Evolutionary conservation across 2,329 filamentous ascomycete species (phyloP).

Genomic region (Hypoxylon sp.): DNA sequence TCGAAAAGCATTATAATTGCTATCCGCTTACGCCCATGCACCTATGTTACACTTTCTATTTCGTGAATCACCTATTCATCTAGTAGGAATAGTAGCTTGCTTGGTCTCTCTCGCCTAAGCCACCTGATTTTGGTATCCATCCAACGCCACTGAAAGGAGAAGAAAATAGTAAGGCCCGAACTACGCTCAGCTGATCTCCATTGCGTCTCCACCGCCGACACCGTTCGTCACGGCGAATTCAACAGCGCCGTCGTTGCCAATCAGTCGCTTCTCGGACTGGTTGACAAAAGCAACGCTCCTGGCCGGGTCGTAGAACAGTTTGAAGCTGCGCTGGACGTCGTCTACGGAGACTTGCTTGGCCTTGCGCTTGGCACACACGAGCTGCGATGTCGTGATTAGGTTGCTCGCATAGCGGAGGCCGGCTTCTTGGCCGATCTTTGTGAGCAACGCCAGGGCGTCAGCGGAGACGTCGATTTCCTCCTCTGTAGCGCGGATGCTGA

Average conservation of each 20-base stretch:
- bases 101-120: conserved; percentile 35
- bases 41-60: conserved; percentile 50
- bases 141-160: conserved; percentile 47
- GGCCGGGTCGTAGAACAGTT: conserved; percentile 90
- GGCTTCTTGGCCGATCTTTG: conserved; percentile 94
- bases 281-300: conserved; percentile 92
- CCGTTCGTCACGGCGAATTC: conserved; percentile 73
- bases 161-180: conserved; percentile 33
- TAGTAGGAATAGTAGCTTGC: conserved; percentile 29
- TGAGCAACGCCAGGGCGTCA: conserved; percentile 91
- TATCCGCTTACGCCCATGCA: conserved; percentile 44
- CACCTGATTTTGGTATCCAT: conserved; percentile 49
- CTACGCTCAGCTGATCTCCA: conserved; percentile 53
- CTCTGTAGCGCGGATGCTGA: conserved; percentile 92
- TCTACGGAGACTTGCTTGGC: conserved; percentile 86
- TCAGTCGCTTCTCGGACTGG: conserved; percentile 92
- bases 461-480: conserved; percentile 94
- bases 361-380: conserved; percentile 87
- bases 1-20: conserved; percentile 43
- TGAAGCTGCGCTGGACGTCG: conserved; percentile 94
- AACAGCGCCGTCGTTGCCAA: conserved; percentile 87
- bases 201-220: conserved; percentile 60
- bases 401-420: conserved; percentile 97
- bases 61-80: conserved; percentile 36
- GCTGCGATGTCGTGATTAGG: conserved; percentile 93